A percentile compares a stretch with the other conserved stretches of the same genome.
These are phyloP conservation scores for Hymenochaete sp. DNA, from an alignment of 1,284 basidiomycete species.

Conservation along the genomic window DNA sequence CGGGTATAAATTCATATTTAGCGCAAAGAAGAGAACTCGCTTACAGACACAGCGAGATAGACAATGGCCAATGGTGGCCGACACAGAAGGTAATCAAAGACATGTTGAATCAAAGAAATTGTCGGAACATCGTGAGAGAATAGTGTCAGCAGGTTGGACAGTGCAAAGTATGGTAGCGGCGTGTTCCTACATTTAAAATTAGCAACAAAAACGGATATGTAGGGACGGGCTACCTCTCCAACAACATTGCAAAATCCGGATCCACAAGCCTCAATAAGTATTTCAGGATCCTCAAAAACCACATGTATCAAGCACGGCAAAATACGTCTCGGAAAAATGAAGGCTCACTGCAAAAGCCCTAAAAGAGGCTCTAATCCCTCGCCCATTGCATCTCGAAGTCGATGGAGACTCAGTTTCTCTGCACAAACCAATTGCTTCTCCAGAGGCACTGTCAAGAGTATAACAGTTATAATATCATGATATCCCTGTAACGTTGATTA, in stretches of 20 bases:
- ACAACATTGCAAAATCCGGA: conserved; percentile 54
- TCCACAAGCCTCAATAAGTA: conserved; percentile 65
- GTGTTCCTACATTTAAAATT: conserved; percentile 34
- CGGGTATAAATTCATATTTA: neutral
- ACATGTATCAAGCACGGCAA: conserved; percentile 5
- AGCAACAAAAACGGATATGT: no score
- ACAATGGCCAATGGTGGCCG: conserved; percentile 75
- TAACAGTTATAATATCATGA: conserved; percentile 84
- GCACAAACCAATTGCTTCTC: conserved; percentile 49
- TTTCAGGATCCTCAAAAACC: conserved; percentile 50
- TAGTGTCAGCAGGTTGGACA: conserved; percentile 85
- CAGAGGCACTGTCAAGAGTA: conserved; percentile 71
- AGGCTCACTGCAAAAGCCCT: conserved; percentile 65
- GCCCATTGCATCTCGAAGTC: conserved; percentile 87
- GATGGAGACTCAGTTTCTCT: conserved; percentile 71
- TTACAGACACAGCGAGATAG: conserved; percentile 75
- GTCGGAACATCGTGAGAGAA: conserved; percentile 88
- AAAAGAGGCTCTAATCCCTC: conserved; percentile 75
- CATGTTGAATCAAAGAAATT: conserved; percentile 74
- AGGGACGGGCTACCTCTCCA: conserved; percentile 61
- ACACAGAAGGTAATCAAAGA: conserved; percentile 81
- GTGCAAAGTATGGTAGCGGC: conserved; percentile 76
- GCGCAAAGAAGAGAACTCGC: conserved; percentile 25
- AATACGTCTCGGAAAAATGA: neutral
- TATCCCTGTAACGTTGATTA: conserved; percentile 53